These are phyloP conservation scores for Sanghuangporus sanghuang DNA, from an alignment of 1,284 basidiomycete species.

Conservation along the genomic window DNA sequence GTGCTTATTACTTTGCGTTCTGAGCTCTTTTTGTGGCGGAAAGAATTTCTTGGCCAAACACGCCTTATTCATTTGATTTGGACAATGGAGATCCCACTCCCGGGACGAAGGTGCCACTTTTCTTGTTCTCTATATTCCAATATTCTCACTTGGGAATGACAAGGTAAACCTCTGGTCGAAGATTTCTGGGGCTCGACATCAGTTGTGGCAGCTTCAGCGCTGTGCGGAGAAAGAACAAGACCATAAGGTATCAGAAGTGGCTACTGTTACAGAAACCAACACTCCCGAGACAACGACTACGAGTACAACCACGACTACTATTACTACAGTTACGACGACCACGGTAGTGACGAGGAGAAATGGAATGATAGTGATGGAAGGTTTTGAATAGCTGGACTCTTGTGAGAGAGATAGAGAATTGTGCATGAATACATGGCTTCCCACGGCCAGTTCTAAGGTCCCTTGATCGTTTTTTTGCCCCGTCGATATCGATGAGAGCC, in stretches of 20 bases:
- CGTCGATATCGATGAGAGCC: too few relatives aligned
- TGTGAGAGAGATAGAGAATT: too few relatives aligned
- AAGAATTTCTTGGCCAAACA: constrained; percentile 14
- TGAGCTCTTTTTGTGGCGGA: background rate
- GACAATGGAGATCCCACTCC: constrained; percentile 9
- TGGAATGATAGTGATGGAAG: background rate
- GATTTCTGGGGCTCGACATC: background rate
- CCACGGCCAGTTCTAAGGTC: too few relatives aligned
- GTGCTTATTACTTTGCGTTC: background rate
- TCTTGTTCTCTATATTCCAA: background rate
- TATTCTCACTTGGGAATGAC: background rate
- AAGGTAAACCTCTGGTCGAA: background rate
- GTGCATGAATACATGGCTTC: too few relatives aligned
- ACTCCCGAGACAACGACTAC: background rate
- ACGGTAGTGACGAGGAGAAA: background rate
- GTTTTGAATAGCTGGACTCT: background rate
- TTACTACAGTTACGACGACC: background rate
- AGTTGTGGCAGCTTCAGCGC: constrained; percentile 8
- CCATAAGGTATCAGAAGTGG: background rate
- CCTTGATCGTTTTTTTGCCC: too few relatives aligned
- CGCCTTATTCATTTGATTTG: background rate
- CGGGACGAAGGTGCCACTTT: constrained; percentile 10
- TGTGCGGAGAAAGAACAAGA: background rate
- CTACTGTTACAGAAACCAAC: background rate
- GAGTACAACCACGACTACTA: background rate